Percentiles rank a stretch among this genome's conserved stretches.
phyloP scores from a whole-genome alignment of 345 rosid genomes.

The Carallia brachiata region DNA sequence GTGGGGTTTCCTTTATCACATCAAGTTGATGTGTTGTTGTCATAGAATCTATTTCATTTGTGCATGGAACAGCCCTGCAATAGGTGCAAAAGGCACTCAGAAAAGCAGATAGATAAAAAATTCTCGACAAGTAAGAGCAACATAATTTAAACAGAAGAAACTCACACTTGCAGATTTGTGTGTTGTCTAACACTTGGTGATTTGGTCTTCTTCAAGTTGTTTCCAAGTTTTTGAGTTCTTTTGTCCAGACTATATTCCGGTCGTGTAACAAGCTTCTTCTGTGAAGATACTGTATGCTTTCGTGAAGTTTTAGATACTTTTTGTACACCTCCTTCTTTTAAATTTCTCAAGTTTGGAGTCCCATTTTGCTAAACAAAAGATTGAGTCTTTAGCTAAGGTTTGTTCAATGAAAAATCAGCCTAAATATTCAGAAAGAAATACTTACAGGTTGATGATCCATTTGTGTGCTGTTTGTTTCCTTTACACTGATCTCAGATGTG shows the following conservation, averaged over 20 bases:
- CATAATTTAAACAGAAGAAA: neutral
- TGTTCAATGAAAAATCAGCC: neutral
- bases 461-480: constrained; percentile 8
- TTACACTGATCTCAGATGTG: constrained; percentile 14
- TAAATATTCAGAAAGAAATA: neutral
- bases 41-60: constrained; percentile 24
- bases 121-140: neutral
- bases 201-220: constrained; percentile 36
- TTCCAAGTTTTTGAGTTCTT: constrained; percentile 19
- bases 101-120: neutral
- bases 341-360: constrained; percentile 18
- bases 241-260: constrained; percentile 14
- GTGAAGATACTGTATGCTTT: constrained; percentile 28
- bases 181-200: constrained; percentile 30
- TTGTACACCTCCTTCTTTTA: constrained; percentile 23
- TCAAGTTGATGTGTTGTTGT: constrained; percentile 25
- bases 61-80: constrained; percentile 41
- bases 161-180: constrained; percentile 35
- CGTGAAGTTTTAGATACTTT: constrained; percentile 23
- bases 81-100: neutral
- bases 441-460: constrained; percentile 31
- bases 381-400: neutral
- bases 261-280: constrained; percentile 26
- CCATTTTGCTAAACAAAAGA: constrained; percentile 20
- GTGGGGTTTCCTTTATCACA: constrained; percentile 31